Evolutionary conservation across 169 alveolate species (phyloP), one percentile per base, ranked within the genome.

Genomic region (Plasmodium billcollinsi): DNA sequence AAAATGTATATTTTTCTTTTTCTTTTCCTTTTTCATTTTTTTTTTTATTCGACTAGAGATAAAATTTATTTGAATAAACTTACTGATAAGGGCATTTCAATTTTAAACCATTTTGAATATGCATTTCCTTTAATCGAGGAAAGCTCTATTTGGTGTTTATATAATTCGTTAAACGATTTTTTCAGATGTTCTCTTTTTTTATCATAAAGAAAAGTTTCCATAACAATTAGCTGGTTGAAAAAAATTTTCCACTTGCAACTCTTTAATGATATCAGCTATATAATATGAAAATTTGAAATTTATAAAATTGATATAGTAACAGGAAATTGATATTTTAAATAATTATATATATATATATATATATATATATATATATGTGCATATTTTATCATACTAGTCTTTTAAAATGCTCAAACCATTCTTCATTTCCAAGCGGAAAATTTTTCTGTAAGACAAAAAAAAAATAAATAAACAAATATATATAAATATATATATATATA

Each of bases 41-140:
- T 24, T 54, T 33, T 33, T 33, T 33, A 33, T 33, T 33, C 0
- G 45, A 9, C 45, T 33, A 33, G 45, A 33, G 45, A 56, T 26
- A 45, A 52, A 4, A 24, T 61, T 74, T 65, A 65, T 66, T 78
- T 78, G 61, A 78, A 66, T 71, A 78, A 59, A 33, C 78, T 78
- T n/a, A 78, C 45, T 58, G 89, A 78, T 21, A 78, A 50, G 69
- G 89, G 89, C 62, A 78, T 24, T 47, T 78, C 78, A 65, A 78
- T 78, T 78, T 78, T 78, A 65, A 78, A 78, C 89, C 89, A 78
- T 70, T 65, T 78, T 33, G 89, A 78, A 45, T 78, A 78, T 15
- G 89, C 49, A n/a, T 70, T 65, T 49, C 67, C 67, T 66, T 66
- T 78, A 66, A n/a, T 56, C 3, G 78, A 49, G 45, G 78, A 43